phyloP scores from a whole-genome alignment of 1,284 basidiomycete genomes.

The Sanguinoderma infundibulare region DNA sequence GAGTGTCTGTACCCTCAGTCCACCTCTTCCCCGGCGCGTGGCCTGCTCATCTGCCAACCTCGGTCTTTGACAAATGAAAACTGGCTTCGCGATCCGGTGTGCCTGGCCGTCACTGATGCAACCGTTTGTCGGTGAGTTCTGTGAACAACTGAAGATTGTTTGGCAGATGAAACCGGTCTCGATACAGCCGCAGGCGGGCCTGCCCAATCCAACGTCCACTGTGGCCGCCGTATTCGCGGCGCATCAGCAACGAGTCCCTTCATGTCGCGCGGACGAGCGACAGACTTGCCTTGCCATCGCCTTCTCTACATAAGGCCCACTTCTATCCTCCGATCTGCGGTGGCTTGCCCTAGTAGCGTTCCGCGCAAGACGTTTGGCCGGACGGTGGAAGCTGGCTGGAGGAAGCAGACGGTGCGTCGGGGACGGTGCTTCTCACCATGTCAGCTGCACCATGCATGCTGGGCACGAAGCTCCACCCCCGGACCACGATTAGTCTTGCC shows the following conservation, averaged over 20 bases:
- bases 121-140: background rate
- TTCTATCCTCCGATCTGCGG: background rate
- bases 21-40: background rate
- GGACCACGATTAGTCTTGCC: constrained; percentile 16
- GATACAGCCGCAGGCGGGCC: background rate
- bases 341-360: background rate
- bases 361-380: background rate
- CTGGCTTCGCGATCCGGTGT: background rate
- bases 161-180: background rate
- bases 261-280: background rate
- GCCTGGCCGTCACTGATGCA: background rate
- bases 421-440: background rate
- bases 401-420: background rate
- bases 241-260: background rate
- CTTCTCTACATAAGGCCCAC: background rate
- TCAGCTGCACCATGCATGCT: background rate
- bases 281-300: background rate
- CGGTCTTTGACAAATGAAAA: background rate
- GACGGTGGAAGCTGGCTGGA: background rate
- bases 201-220: background rate
- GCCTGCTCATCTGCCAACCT: background rate
- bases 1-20: background rate
- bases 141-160: background rate
- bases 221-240: background rate
- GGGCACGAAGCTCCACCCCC: background rate